Percentiles rank a stretch among this genome's conserved stretches.
Conservation (phyloP, 768 basidiomycete genomes). For the Lactifluus piperatus region DNA sequence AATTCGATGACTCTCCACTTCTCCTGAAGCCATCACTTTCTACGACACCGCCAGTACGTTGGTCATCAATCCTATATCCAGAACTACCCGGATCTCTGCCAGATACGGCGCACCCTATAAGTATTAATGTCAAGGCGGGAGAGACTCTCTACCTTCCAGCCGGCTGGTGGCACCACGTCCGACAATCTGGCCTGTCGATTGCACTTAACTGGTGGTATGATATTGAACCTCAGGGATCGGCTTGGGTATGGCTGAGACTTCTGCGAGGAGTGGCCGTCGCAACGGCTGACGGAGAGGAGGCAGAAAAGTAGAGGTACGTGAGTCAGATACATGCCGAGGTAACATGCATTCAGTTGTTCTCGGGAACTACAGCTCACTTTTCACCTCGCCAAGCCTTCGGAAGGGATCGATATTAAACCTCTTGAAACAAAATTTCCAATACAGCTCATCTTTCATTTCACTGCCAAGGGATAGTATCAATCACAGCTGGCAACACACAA, state of each 20-base stretch:
- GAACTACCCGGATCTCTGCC: slow-evolving; percentile 38
- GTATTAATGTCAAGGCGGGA: slow-evolving; percentile 57
- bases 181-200: slow-evolving; percentile 56
- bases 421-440: background rate
- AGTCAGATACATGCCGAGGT: background rate
- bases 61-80: slow-evolving; percentile 72
- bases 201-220: slow-evolving; percentile 92
- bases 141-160: slow-evolving; percentile 86
- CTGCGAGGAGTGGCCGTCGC: slow-evolving; percentile 31
- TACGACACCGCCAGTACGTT: slow-evolving; percentile 48
- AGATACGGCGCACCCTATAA: slow-evolving; percentile 51
- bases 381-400: background rate
- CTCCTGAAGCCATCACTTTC: slow-evolving; percentile 45
- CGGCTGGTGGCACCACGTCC: slow-evolving; percentile 91
- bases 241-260: slow-evolving; percentile 61
- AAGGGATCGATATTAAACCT: background rate
- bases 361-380: background rate
- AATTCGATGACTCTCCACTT: slow-evolving; percentile 26
- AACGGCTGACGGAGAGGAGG: slow-evolving; percentile 1
- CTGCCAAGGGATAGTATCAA: background rate
- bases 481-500: background rate
- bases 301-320: background rate
- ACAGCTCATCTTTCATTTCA: background rate
- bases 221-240: slow-evolving; percentile 59
- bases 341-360: background rate